phyloP scores from a whole-genome alignment of 2,329 filamentous ascomycete genomes.

The Alternaria incomplexa region DNA sequence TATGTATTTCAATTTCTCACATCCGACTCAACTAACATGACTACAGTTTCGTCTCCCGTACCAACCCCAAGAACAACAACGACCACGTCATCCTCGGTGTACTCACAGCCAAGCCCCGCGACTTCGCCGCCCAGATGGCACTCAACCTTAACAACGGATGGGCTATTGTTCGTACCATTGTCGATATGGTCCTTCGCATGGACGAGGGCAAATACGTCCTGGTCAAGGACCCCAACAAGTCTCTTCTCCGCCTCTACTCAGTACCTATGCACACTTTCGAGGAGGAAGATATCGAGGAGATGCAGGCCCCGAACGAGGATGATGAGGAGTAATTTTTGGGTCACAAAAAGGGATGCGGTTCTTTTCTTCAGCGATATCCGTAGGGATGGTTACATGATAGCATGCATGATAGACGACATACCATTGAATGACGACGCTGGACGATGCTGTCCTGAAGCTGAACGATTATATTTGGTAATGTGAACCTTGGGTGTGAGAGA shows the following conservation, averaged over 20 bases:
- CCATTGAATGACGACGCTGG: conserved; percentile 12
- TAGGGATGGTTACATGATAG: conserved; percentile 25
- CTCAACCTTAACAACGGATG: conserved; percentile 95
- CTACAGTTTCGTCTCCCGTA: conserved; percentile 86
- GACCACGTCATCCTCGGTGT: conserved; percentile 96
- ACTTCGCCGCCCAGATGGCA: conserved; percentile 98
- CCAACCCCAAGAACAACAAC: conserved; percentile 89
- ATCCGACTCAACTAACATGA: conserved; percentile 8
- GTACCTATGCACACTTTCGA: conserved; percentile 89
- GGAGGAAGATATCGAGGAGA: conserved; percentile 82
- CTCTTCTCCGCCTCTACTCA: conserved; percentile 89
- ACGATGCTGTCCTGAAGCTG: not conserved
- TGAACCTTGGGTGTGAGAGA: rapidly evolving
- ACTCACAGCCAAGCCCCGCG: conserved; percentile 95
- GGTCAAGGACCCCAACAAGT: conserved; percentile 94
- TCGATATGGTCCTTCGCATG: conserved; percentile 86
- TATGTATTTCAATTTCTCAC: conserved; percentile 54
- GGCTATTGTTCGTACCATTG: conserved; percentile 98
- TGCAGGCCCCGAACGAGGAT: conserved; percentile 61
- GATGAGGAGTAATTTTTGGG: conserved; percentile 57
- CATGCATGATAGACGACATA: conserved; percentile 28
- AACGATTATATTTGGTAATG: not conserved
- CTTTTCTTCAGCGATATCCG: conserved; percentile 28
- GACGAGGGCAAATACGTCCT: conserved; percentile 81
- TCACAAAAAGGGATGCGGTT: conserved; percentile 1